These are phyloP conservation scores for Rickenella mellea DNA, from an alignment of 768 basidiomycete species.

Conservation along the genomic window DNA sequence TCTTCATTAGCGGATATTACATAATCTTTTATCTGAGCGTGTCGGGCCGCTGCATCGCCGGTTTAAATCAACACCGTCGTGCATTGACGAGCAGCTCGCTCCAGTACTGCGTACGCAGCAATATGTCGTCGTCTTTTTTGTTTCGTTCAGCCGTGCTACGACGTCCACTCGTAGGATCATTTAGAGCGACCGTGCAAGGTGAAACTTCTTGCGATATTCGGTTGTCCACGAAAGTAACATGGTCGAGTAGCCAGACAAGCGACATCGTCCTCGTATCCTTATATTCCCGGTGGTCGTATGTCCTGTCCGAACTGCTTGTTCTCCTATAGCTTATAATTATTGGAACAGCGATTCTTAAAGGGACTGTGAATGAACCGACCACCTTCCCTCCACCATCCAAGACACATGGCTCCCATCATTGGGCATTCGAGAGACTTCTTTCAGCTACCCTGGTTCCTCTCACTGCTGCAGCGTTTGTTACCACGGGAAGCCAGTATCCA, in stretches of 20 bases:
- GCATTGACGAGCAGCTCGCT: too few species aligned
- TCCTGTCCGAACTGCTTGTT: constrained; percentile 11
- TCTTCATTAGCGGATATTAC: too few species aligned
- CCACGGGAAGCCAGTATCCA: constrained; percentile 67
- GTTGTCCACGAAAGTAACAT: too few species aligned
- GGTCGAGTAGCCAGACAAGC: background rate
- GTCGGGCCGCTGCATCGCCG: too few species aligned
- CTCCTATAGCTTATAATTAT: background rate
- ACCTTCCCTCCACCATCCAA: constrained; percentile 76
- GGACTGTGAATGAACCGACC: constrained; percentile 93
- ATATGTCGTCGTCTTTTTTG: too few species aligned
- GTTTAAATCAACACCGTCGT: too few species aligned
- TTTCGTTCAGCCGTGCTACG: too few species aligned
- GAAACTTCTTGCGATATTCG: too few species aligned
- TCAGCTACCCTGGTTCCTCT: constrained; percentile 83
- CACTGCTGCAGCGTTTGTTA: constrained; percentile 78
- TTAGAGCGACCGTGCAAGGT: too few species aligned
- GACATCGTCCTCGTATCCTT: constrained; percentile 16
- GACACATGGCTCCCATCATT: constrained; percentile 83
- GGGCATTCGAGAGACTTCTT: constrained; percentile 89
- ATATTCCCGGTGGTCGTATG: constrained; percentile 68
- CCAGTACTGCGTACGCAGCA: too few species aligned
- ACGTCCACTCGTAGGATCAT: too few species aligned
- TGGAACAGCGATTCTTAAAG: constrained; percentile 67
- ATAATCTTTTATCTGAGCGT: too few species aligned